Conservation (phyloP, 208 protist species). For the Trypanosoma rangeli region DNA sequence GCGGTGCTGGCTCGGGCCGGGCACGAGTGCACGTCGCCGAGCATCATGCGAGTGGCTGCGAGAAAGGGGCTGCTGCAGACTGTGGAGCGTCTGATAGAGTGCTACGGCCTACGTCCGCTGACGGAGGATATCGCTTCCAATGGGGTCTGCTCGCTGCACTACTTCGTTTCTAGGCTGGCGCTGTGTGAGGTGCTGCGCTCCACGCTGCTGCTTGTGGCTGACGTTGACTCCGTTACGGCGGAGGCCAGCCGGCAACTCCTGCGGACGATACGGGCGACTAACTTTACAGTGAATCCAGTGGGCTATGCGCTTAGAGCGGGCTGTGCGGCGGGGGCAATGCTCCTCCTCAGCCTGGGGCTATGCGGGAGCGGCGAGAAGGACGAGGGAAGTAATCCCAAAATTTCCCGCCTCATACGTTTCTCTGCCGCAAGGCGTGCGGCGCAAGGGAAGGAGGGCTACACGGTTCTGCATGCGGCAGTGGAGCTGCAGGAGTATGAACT, state of each 20-base stretch:
- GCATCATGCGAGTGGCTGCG: constrained; percentile 45
- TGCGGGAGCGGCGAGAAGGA: constrained; percentile 32
- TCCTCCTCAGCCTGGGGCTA: constrained; percentile 59
- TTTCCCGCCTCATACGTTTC: constrained; percentile 11
- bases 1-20: constrained; percentile 46
- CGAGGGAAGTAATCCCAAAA: constrained; percentile 3
- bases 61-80: constrained; percentile 37
- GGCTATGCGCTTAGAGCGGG: constrained; percentile 53
- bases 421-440: constrained; percentile 10
- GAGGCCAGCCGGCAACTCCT: constrained; percentile 10
- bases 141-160: constrained; percentile 52
- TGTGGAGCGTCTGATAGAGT: constrained; percentile 49
- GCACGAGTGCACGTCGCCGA: constrained; percentile 50
- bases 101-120: constrained; percentile 54
- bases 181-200: constrained; percentile 51
- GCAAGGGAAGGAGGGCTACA: constrained; percentile 32
- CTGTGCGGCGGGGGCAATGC: constrained; percentile 50
- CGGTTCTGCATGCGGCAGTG: constrained; percentile 68
- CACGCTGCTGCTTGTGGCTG: constrained; percentile 34
- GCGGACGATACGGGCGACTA: constrained; percentile 18
- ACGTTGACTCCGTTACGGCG: constrained; percentile 28
- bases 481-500: constrained; percentile 47
- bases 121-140: constrained; percentile 41
- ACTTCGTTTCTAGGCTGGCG: constrained; percentile 36
- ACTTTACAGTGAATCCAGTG: constrained; percentile 37